Conservation (phyloP, 73 alveolate genomes). For the Paramecium biaurelia region DNA sequence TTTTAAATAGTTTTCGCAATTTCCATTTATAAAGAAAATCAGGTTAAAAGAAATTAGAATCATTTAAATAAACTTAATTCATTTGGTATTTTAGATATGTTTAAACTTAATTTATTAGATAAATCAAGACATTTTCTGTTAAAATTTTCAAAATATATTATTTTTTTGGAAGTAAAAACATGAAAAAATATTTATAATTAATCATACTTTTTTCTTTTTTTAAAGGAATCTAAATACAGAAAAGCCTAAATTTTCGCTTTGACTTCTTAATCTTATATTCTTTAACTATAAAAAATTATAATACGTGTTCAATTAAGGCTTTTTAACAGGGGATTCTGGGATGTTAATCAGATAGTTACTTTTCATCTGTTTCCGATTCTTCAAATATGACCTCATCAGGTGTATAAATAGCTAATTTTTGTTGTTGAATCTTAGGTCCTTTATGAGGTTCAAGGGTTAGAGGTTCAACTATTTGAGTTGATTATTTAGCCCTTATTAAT, state of each 20-base stretch:
- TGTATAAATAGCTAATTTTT: neutral
- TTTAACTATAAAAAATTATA: neutral
- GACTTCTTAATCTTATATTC: neutral
- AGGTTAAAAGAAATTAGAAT: neutral
- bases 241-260: neutral
- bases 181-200: neutral
- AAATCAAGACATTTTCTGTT: neutral
- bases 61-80: neutral
- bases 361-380: neutral
- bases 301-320: neutral
- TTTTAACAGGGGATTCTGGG: neutral
- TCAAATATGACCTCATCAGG: conserved; percentile 25
- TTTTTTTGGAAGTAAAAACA: neutral
- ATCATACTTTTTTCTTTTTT: neutral
- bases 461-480: neutral
- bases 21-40: neutral
- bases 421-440: neutral
- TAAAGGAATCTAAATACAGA: conserved; percentile 15
- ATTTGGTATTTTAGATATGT: neutral
- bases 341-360: neutral
- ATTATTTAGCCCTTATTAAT: neutral
- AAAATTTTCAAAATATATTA: neutral
- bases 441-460: conserved; percentile 28
- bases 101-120: neutral
- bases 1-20: too few species aligned